phyloP scores from a whole-genome alignment of 257 asterid genomes.

The Verbena officinalis region DNA sequence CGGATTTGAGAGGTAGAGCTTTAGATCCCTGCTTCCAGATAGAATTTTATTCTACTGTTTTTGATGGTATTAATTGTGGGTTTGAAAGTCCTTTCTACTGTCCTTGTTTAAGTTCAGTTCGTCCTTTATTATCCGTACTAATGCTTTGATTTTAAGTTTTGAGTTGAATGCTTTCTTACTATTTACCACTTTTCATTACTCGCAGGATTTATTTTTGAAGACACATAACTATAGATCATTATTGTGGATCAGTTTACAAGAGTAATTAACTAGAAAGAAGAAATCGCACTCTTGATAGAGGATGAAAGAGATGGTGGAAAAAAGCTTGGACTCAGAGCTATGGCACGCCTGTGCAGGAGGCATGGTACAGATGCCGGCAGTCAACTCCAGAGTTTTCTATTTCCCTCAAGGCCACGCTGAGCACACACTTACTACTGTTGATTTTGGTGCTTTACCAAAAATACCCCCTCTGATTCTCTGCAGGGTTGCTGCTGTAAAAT shows the following conservation, averaged over 20 bases:
- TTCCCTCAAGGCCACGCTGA: slow-evolving; percentile 68
- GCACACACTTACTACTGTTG: slow-evolving; percentile 44
- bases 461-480: slow-evolving; percentile 53
- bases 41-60: neutral
- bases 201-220: slow-evolving; percentile 36
- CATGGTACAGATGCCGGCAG: slow-evolving; percentile 52
- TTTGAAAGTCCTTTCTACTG: neutral
- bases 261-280: slow-evolving; percentile 22
- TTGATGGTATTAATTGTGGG: neutral
- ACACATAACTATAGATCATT: slow-evolving; percentile 4
- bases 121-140: neutral
- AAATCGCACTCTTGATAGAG: slow-evolving; percentile 6
- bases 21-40: slow-evolving; percentile 29
- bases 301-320: slow-evolving; percentile 39
- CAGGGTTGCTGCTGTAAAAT: slow-evolving; percentile 44
- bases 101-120: neutral
- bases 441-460: slow-evolving; percentile 46
- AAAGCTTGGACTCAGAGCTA: slow-evolving; percentile 47
- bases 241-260: neutral
- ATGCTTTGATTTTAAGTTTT: slow-evolving; percentile 17
- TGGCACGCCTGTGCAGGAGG: slow-evolving; percentile 69
- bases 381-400: slow-evolving; percentile 50
- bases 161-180: slow-evolving; percentile 7
- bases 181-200: slow-evolving; percentile 13
- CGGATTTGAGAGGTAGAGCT: slow-evolving; percentile 25